phyloP scores from a whole-genome alignment of 441 rosid species.

The Macaranga tanarius region DNA sequence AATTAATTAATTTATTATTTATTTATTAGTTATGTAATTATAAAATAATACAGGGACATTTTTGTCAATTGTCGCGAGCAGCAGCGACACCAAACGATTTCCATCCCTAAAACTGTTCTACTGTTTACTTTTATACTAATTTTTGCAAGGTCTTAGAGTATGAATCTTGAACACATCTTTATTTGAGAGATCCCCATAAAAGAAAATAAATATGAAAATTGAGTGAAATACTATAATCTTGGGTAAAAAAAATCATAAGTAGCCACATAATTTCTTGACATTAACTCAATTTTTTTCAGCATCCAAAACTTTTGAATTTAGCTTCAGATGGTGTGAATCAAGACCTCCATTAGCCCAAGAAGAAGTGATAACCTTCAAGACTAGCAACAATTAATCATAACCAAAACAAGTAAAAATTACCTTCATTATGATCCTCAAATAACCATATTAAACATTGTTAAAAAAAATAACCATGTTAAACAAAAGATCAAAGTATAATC shows the following conservation, averaged over 20 bases:
- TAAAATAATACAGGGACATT: too few relatives aligned
- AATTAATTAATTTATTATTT: too few relatives aligned
- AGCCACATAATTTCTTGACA: background rate
- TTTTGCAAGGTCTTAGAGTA: background rate
- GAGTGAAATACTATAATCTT: background rate
- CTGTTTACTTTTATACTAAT: background rate
- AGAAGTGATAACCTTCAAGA: background rate
- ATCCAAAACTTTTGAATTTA: too few relatives aligned
- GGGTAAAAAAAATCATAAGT: too few relatives aligned
- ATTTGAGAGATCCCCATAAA: background rate
- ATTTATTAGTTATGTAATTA: too few relatives aligned
- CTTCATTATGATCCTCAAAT: slow-evolving; percentile 9
- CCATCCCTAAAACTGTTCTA: background rate
- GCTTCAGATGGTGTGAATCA: too few relatives aligned
- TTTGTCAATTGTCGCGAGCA: too few relatives aligned
- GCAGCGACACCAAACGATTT: too few relatives aligned
- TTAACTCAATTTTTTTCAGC: background rate
- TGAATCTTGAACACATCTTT: background rate
- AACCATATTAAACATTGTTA: slow-evolving; percentile 5
- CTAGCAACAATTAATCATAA: background rate
- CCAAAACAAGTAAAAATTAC: background rate
- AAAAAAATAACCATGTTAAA: slow-evolving; percentile 1
- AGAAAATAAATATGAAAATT: background rate
- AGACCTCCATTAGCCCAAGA: too few relatives aligned
- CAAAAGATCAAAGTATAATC: background rate